phyloP scores from a whole-genome alignment of 768 basidiomycete species.

The Dioszegia hungarica region DNA sequence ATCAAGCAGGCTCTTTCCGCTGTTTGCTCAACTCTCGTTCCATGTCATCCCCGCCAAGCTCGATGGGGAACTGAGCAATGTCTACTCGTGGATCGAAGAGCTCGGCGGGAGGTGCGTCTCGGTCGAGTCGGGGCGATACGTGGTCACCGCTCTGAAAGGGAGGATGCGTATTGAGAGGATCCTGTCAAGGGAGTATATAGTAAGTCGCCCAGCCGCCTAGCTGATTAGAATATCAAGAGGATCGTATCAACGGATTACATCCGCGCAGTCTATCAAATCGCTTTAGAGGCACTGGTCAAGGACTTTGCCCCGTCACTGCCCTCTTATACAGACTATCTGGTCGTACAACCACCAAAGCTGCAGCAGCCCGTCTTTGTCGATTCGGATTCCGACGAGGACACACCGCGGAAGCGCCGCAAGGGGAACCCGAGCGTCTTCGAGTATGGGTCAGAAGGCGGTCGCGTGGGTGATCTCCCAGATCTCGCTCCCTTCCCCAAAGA shows the following conservation, averaged over 20 bases:
- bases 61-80: slow-evolving; percentile 24
- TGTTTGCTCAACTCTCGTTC: slow-evolving; percentile 39
- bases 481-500: slow-evolving; percentile 29
- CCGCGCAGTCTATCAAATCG: slow-evolving; percentile 24
- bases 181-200: slow-evolving; percentile 24
- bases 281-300: slow-evolving; percentile 9
- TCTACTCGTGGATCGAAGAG: slow-evolving; percentile 36
- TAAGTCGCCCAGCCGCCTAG: slow-evolving; percentile 8
- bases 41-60: slow-evolving; percentile 43
- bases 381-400: background rate
- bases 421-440: background rate
- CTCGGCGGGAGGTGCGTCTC: slow-evolving; percentile 34
- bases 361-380: background rate
- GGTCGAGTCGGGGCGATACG: slow-evolving; percentile 19
- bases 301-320: background rate
- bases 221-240: slow-evolving; percentile 2
- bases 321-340: background rate
- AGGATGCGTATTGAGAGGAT: slow-evolving; percentile 31
- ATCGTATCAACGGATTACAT: slow-evolving; percentile 33
- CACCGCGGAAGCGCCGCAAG: slow-evolving; percentile 8
- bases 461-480: slow-evolving; percentile 16
- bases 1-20: slow-evolving; percentile 42
- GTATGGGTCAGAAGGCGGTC: background rate
- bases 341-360: background rate
- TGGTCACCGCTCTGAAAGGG: slow-evolving; percentile 37